Percentiles rank a stretch among this genome's conserved stretches.
phyloP scores from a whole-genome alignment of 2,329 filamentous ascomycete genomes.

The Fusarium pilosicola region DNA sequence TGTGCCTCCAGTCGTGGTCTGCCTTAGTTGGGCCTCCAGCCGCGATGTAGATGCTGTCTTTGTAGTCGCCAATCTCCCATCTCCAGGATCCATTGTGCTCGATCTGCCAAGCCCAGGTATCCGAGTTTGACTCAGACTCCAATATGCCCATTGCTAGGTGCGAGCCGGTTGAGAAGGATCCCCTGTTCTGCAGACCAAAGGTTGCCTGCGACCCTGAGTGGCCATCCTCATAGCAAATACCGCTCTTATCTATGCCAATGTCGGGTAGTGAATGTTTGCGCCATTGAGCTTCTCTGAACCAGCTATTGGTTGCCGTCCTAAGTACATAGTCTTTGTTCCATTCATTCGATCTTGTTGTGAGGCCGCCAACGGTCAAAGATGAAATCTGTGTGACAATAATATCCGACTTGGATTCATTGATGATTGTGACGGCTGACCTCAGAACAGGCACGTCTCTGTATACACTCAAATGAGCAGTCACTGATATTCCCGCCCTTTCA shows the following conservation, averaged over 20 bases:
- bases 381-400: background rate
- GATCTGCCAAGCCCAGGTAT: conserved; percentile 49
- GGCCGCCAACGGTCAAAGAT: background rate
- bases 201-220: background rate
- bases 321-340: background rate
- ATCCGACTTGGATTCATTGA: background rate
- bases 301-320: background rate
- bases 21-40: conserved; percentile 41
- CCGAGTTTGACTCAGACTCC: conserved; percentile 34
- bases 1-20: conserved; percentile 45
- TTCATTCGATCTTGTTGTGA: accelerated
- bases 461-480: background rate
- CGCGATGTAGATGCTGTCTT: conserved; percentile 47
- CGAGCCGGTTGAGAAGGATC: conserved; percentile 44
- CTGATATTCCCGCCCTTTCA: background rate
- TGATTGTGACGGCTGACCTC: background rate
- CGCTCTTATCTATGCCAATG: background rate
- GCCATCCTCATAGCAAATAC: background rate
- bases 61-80: conserved; percentile 50
- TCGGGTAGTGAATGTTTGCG: background rate
- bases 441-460: background rate
- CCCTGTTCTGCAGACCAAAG: conserved; percentile 37
- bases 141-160: conserved; percentile 46
- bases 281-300: conserved; percentile 3
- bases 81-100: conserved; percentile 51